Evolutionary conservation across 106 monocot genomes (phyloP).

Genomic region (Apostasia ramifera): DNA sequence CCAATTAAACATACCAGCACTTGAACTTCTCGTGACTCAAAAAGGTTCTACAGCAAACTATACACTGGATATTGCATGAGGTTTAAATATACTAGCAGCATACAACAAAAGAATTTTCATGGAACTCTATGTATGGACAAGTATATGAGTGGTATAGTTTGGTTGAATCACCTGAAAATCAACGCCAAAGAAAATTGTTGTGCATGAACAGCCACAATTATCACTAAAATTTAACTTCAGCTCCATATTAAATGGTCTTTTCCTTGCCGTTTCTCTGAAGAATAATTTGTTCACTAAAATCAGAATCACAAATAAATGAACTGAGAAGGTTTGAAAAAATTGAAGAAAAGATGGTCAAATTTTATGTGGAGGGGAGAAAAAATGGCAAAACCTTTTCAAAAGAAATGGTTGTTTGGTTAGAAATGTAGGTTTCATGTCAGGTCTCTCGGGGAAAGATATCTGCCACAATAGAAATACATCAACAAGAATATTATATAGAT

Average conservation of each 20-base stretch:
- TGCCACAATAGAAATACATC: conserved; percentile 10
- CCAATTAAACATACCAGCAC: no score
- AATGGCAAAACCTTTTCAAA: conserved; percentile 52
- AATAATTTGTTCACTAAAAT: not conserved
- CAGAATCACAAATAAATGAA: conserved; percentile 2
- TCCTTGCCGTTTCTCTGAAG: conserved; percentile 54
- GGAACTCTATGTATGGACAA: not conserved
- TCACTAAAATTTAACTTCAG: conserved; percentile 80
- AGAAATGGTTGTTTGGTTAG: conserved; percentile 73
- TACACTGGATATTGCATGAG: no score
- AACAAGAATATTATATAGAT: no score
- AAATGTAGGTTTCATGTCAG: conserved; percentile 58
- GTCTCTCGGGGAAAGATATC: conserved; percentile 81
- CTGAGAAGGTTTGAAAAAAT: not conserved
- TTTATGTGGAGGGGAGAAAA: conserved; percentile 18
- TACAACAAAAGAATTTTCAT: no score
- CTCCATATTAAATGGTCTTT: conserved; percentile 47
- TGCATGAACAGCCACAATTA: conserved; percentile 59
- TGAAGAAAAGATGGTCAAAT: conserved; percentile 12
- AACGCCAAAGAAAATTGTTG: conserved; percentile 47
- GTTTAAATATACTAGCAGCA: no score
- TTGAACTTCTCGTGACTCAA: no score
- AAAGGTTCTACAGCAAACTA: no score
- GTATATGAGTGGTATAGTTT: not conserved
- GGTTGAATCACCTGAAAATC: conserved; percentile 54